Evolutionary conservation across 345 rosid species (phyloP), one percentile per base, ranked within the genome.

Genomic region (Excoecaria cochinchinensis): DNA sequence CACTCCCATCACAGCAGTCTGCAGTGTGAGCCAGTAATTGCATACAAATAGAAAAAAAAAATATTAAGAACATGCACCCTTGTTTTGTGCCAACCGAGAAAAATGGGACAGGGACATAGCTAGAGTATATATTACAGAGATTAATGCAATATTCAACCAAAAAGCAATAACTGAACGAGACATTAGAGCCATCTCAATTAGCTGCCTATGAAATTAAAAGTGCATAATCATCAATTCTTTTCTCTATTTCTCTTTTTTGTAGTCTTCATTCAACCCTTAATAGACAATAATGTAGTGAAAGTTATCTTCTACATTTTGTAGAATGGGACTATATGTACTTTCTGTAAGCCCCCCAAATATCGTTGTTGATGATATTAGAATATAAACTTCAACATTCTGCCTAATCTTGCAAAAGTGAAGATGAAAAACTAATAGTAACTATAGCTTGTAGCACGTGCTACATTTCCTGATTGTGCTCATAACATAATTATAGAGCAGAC

Each of bases 1-100:
- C 99, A 84, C 97, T 96, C 66, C 98, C 99, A 76, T 96, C 99
- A 80, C 99, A 96, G 82, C 99, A 96, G 85, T 96, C 98, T 96
- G 84, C 80, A 78, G 31, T 17, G 10, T 17, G 55, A 64, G 19
- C 16, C 75, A 65, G 70, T 15, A 68, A 71, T 63, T 14, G 52
- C 36, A 62, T 42, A 16, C 31, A 59, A 38, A 53, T 48, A 53
- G 11, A 10, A 70, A 40, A 68, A 17, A 74, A 3, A n/a, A n/a
- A n/a, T n/a, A n/a, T n/a, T 40, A 57, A 70, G 48, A 57, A 52
- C 5, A 13, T 67, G 71, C 71, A 65, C 2, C 47, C 50, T 40
- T 40, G 16, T 21, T 59, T 21, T 40, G 48, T 13, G 40, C 46
- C 11, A 39, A 36, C 36, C 13, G 4, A 38, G 46, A 38, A 7